Evolutionary conservation across 352 stramenopile species (phyloP).

Genomic region (Phytopythium helicoides): DNA sequence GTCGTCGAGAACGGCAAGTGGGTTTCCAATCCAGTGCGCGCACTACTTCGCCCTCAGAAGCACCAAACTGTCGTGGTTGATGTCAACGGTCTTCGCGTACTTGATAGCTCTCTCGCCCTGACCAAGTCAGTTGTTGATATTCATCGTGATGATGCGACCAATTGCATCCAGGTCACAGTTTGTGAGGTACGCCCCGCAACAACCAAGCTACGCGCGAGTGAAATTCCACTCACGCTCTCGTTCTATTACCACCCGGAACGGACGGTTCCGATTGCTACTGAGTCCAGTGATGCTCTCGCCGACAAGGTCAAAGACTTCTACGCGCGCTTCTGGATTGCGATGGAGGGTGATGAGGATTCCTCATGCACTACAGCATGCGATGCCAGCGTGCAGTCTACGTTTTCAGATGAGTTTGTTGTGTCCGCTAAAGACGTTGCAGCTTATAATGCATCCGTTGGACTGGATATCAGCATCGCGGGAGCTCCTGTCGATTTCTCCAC

Average conservation of each 20-base stretch:
- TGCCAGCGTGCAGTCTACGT: conserved; percentile 54
- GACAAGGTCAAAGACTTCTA: conserved; percentile 77
- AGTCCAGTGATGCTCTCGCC: conserved; percentile 30
- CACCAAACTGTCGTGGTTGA: conserved; percentile 45
- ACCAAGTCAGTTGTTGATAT: conserved; percentile 51
- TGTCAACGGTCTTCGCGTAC: conserved; percentile 25
- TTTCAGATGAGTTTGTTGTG: conserved; percentile 62
- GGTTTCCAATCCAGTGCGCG: conserved; percentile 59
- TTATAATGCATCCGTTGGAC: conserved; percentile 58
- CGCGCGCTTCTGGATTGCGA: conserved; percentile 69
- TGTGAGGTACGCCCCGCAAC: conserved; percentile 60
- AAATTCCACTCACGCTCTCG: conserved; percentile 54
- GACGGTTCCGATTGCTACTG: conserved; percentile 47
- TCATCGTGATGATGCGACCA: conserved; percentile 15
- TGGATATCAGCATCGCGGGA: conserved; percentile 22
- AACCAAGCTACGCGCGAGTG: conserved; percentile 32
- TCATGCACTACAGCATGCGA: conserved; percentile 56
- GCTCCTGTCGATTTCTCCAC: conserved; percentile 76
- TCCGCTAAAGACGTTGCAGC: conserved; percentile 47
- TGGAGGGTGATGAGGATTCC: conserved; percentile 49
- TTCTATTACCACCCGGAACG: conserved; percentile 48
- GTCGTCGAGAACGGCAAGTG: conserved; percentile 61
- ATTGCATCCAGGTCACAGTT: conserved; percentile 40
- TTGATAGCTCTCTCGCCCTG: conserved; percentile 33
- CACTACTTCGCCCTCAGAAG: conserved; percentile 43